phyloP scores from a whole-genome alignment of 2,329 filamentous ascomycete genomes.

The Acrodontium crateriforme region DNA sequence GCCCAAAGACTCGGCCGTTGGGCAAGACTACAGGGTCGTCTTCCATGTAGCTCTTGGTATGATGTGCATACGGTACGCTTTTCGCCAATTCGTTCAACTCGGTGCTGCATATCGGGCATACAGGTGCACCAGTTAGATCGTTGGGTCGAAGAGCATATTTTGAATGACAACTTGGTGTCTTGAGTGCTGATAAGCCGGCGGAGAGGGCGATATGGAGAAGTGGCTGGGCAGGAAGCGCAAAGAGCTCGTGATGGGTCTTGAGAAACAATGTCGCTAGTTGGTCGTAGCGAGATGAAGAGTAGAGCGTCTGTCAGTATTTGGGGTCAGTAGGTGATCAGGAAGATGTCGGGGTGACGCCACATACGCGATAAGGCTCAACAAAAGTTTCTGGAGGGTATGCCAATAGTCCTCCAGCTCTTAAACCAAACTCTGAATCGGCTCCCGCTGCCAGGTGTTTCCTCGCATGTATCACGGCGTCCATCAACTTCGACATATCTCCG shows the following conservation, averaged over 20 bases:
- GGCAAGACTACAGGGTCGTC: slow-evolving; percentile 75
- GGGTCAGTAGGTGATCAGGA: slow-evolving; percentile 6
- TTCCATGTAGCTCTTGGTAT: slow-evolving; percentile 87
- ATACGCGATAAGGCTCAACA: slow-evolving; percentile 47
- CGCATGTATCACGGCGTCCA: slow-evolving; percentile 70
- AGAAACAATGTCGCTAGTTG: slow-evolving; percentile 70
- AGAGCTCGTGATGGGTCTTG: slow-evolving; percentile 71
- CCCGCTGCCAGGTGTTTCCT: slow-evolving; percentile 67
- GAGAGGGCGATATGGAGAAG: slow-evolving; percentile 83
- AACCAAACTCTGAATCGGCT: slow-evolving; percentile 50
- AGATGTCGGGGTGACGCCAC: slow-evolving; percentile 1
- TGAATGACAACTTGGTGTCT: slow-evolving; percentile 86
- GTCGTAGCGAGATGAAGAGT: slow-evolving; percentile 58
- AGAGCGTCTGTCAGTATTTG: slow-evolving; percentile 48
- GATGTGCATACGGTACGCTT: slow-evolving; percentile 84
- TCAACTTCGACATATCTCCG: slow-evolving; percentile 46
- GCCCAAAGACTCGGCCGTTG: slow-evolving; percentile 74
- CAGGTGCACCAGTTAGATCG: slow-evolving; percentile 50
- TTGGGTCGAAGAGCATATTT: slow-evolving; percentile 43
- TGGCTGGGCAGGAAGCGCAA: slow-evolving; percentile 67
- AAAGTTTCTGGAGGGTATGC: slow-evolving; percentile 53
- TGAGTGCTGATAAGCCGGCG: slow-evolving; percentile 83
- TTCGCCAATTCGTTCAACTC: slow-evolving; percentile 86
- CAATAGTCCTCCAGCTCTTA: slow-evolving; percentile 66
- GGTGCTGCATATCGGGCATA: slow-evolving; percentile 91